These are phyloP conservation scores for Cornus florida DNA, from an alignment of 148 eudicot species.

Conservation along the genomic window DNA sequence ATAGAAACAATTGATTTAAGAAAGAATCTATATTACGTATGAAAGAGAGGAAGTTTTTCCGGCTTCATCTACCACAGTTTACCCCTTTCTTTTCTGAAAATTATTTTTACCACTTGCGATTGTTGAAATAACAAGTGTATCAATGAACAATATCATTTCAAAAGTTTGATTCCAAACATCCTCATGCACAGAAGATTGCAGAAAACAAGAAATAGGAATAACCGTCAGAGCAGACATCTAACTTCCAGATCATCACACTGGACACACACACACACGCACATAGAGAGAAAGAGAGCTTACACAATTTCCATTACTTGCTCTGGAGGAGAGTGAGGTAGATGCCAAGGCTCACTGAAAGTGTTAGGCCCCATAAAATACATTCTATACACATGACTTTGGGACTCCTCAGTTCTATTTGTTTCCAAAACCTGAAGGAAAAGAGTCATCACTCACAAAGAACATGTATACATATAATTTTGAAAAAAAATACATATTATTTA, in stretches of 20 bases:
- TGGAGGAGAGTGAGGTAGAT: constrained; percentile 92
- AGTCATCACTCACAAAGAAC: not conserved
- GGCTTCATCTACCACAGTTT: not conserved
- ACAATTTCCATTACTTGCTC: constrained; percentile 89
- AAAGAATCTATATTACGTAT: not conserved
- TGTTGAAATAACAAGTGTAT: not conserved
- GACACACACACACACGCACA: not conserved
- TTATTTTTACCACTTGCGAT: not conserved
- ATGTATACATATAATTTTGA: too few species aligned
- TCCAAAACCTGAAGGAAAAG: constrained; percentile 72
- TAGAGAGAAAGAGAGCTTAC: constrained; percentile 44
- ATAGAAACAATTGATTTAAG: not conserved
- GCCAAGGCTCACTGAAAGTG: constrained; percentile 98
- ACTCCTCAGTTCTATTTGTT: constrained; percentile 86
- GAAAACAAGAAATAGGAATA: too few species aligned
- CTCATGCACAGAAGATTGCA: too few species aligned
- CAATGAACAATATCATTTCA: too few species aligned
- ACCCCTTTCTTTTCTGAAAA: not conserved
- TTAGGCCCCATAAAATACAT: constrained; percentile 92
- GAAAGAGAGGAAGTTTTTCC: not conserved
- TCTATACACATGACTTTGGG: constrained; percentile 86
- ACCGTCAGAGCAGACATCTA: not conserved
- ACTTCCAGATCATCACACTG: not conserved
- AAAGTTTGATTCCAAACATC: not conserved
- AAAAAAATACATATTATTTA: not conserved